Base-by-base conservation (phyloP, 1,139 yeast genomes). In the Taphrina betulina region DNA sequence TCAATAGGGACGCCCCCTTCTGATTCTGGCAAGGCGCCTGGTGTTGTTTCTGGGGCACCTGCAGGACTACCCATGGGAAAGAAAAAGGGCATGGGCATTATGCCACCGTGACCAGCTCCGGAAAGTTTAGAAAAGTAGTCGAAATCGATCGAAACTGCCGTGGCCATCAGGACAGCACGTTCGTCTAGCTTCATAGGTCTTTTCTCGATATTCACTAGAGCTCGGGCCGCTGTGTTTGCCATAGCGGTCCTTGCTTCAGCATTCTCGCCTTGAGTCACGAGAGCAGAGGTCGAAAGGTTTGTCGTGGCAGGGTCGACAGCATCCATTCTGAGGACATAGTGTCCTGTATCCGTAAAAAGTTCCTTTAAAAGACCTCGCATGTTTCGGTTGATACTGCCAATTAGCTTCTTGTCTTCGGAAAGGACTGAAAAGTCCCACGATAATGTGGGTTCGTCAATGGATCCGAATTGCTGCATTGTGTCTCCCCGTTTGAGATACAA, bases 281-380 rank as follows among this genome's bases (percentile, higher is more conserved):
- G 22, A 10, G 58, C 24, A 5, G 57, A 40, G 42, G 42, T 41
- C 5, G 56, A 41, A 12, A 40, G 8, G 17, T 40, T 40, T 2
- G 48, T 43, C n/a, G 48, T 43, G 8, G 26, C 24, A 23, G 36
- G 48, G 12, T 23, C 74, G 10, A 76, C 74, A 1, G 90, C 85
- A 64, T 87, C 95, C 86, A 88, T 84, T 59, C 95, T 72, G 33
- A 92, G 72, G 10, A 89, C 80, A 68, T 92, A 92, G 1, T 88
- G 90, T 61, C 97, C 97, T 0, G 96, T 85, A 69, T 92, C 97
- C 0, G 97, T 90, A 67, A 90, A 85, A 65, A 90, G 71, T 67
- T 92, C 98, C 65, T 96, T 78, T 1, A 95, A 95, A 35, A 92
- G 71, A 0, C 98, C 98, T 2, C 86, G 95, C 94, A 96, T 92